Base-by-base conservation (phyloP, 2,329 filamentous ascomycete genomes). In the Hirsutella minnesotensis region DNA sequence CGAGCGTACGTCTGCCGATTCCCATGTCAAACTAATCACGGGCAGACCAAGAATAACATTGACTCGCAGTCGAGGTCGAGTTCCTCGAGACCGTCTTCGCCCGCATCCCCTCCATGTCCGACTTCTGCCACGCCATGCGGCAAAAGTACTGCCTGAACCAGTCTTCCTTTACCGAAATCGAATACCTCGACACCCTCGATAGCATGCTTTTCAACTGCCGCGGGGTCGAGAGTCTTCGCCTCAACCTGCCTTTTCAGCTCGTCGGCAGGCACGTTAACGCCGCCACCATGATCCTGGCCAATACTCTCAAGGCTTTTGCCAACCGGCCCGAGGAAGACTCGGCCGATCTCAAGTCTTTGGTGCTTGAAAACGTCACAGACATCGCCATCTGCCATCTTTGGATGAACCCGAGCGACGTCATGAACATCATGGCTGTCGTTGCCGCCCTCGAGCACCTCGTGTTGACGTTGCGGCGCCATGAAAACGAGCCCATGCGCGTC, bases 201-300 rank as follows among this genome's bases (percentile, higher is more conserved):
- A 56, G 56, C 21, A 60, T 73, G 24, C 58, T 75, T 1, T 62
- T 64, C 47, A 56, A 64, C 43, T 68, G 67, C 43, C 65, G 67
- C 34, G 62, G 66, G 19, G 54, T 71, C 43, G 59, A 65, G 5
- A 59, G 69, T 3, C 52, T 74, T n/a, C 68, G 69, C 35, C 54
- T 75, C 19, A 71, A 67, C 46, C 63, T 75, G 5, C 72, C 72
- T 3, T 73, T 72, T 45, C 69, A 72, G 49, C 58, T 75, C 9
- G 62, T 73, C 10, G 67, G 65, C 15, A 58, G 59, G 9, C 59
- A 67, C 45, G 68, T 63, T 46, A 62, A 63, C 44, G 66, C 69
- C 36, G 64, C 69, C 16, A 75, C 70, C 9, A 63, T 70, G 49
- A 65, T 75, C n/a, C 56, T 75, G 15, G 70, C 69, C 41, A 74